Conservation (phyloP, 352 stramenopile genomes). For the Detonula confervacea region DNA sequence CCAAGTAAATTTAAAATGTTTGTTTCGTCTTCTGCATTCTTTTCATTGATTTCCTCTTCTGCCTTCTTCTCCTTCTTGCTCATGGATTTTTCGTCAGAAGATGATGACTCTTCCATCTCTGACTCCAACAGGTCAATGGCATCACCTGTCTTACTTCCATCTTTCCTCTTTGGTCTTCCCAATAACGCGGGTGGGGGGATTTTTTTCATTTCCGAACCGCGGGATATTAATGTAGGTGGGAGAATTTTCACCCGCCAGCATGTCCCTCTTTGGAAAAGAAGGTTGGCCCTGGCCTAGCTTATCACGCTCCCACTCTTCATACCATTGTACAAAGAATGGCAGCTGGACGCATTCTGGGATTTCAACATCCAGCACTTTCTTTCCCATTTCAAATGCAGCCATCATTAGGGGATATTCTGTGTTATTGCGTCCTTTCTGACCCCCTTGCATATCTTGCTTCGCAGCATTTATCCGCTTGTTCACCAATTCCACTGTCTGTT, state of each 20-base stretch:
- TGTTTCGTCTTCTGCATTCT: too few relatives aligned
- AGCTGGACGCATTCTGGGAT: constrained; percentile 2
- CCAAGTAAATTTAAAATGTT: too few relatives aligned
- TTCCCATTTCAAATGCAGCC: not conserved
- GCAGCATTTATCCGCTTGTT: not conserved
- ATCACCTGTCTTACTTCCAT: too few relatives aligned
- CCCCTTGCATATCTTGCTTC: not conserved
- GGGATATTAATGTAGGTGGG: constrained; percentile 4
- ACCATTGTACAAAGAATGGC: constrained; percentile 4
- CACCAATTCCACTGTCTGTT: constrained; percentile 1
- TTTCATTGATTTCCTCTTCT: too few relatives aligned
- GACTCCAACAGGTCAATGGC: too few relatives aligned
- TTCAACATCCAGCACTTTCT: not conserved
- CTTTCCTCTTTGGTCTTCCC: too few relatives aligned
- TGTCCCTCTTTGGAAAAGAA: constrained; percentile 11
- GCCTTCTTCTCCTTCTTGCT: too few relatives aligned
- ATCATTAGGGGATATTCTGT: constrained; percentile 3
- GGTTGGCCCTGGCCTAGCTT: not conserved
- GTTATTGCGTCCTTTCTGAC: not conserved
- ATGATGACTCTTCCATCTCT: too few relatives aligned
- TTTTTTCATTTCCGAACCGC: too few relatives aligned
- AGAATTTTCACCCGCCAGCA: constrained; percentile 6
- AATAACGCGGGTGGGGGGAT: too few relatives aligned
- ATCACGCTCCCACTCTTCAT: constrained; percentile 1
- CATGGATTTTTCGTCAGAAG: too few relatives aligned